These are phyloP conservation scores for Cercospora sp. DNA, from an alignment of 2,329 filamentous ascomycete genomes.

Conservation along the genomic window DNA sequence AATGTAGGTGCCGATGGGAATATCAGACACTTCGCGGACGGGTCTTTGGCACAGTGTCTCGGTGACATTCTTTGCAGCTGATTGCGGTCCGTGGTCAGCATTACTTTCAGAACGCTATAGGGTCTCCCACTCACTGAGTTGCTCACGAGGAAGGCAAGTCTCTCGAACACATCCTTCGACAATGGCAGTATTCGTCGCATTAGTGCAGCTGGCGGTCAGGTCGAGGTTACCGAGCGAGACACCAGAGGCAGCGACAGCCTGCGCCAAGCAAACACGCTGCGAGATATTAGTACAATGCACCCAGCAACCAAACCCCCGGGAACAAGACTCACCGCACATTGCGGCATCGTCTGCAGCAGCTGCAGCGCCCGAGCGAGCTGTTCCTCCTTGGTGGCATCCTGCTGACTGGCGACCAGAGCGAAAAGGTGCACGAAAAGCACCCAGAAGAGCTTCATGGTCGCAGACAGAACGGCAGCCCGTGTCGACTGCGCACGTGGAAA, in stretches of 20 bases:
- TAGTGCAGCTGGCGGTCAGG: slow-evolving; percentile 20
- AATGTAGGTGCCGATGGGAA: background rate
- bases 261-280: slow-evolving; percentile 20
- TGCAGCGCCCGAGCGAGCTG: slow-evolving; percentile 16
- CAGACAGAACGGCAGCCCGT: background rate
- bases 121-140: slow-evolving; percentile 16
- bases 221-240: slow-evolving; percentile 14
- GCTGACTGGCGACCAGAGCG: slow-evolving; percentile 9
- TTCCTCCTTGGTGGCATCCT: slow-evolving; percentile 21
- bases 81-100: background rate
- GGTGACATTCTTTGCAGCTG: slow-evolving; percentile 14
- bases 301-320: background rate
- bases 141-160: slow-evolving; percentile 19
- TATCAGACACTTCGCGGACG: slow-evolving; percentile 1
- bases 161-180: slow-evolving; percentile 16
- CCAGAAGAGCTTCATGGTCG: slow-evolving; percentile 14
- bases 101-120: background rate
- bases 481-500: background rate
- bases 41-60: slow-evolving; percentile 15
- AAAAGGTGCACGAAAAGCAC: slow-evolving; percentile 8
- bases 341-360: slow-evolving; percentile 21
- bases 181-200: slow-evolving; percentile 20
- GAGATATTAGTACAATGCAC: background rate
- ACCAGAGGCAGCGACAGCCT: slow-evolving; percentile 15
- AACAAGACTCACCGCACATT: slow-evolving; percentile 16